Base-by-base conservation (phyloP, 2,329 filamentous ascomycete genomes). In the Diaporthe helianthi region DNA sequence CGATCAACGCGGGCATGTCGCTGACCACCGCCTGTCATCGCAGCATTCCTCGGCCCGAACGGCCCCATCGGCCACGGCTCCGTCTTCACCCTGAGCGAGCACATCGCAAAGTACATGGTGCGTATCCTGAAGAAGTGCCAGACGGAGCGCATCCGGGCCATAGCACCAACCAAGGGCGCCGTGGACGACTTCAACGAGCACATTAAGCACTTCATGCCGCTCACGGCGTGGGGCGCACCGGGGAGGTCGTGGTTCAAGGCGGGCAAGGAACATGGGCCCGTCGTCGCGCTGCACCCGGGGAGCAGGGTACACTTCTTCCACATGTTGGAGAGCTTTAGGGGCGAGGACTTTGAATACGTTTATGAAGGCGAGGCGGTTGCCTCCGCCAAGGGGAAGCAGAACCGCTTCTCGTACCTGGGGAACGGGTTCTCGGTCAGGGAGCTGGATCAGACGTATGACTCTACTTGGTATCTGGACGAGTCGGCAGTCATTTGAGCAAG, bases 331-430 rank as follows among this genome's bases (percentile, higher is more conserved):
- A 74, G 75, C 9, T 82, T 87, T 70, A 78, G 85, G 47, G 82
- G 81, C 22, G 85, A 87, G 75, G 83, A 87, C 72, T 87, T 81
- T 79, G 84, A 87, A 54, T 87, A 85, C 72, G 78, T 82, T 26
- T 83, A 84, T 51, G 78, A 81, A 33, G 66, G 38, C 12, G 66
- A 71, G 22, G 71, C 66, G n/a, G 71, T 64, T 1, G 67, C 52
- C 55, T n/a, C 22, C 53, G 66, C 38, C 17, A 75, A 71, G 70
- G 71, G 68, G 10, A 72, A 72, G n/a, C 71, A 72, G 68, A 86
- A 86, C 72, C 77, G 84, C 38, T 87, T 86, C 72, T 76, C 72
- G n/a, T 87, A 85, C 69, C 77, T 87, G 10, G 85, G 85, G 10
- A 87, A 87, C 60, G 85, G 85, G 1, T 86, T 86, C 73, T 85